phyloP scores from a whole-genome alignment of 371 early-diverging fungal genomes.

The Lichtheimia hyalospora region DNA sequence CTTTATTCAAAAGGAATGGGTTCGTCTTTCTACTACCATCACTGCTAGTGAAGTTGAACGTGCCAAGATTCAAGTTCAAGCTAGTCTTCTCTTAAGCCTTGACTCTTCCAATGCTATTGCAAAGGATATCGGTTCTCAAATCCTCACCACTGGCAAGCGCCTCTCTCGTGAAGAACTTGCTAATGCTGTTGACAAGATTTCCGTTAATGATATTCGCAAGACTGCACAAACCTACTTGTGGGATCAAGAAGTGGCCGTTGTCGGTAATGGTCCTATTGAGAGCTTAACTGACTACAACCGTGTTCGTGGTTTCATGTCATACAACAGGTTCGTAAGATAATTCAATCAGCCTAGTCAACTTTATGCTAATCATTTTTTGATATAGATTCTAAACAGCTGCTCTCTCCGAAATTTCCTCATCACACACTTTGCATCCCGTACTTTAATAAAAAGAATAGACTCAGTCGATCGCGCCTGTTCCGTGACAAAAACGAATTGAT shows the following conservation, averaged over 20 bases:
- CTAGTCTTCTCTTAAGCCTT: slow-evolving; percentile 72
- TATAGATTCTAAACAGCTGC: background rate
- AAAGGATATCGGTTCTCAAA: slow-evolving; percentile 93
- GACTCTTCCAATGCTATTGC: slow-evolving; percentile 88
- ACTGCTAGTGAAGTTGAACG: slow-evolving; percentile 90
- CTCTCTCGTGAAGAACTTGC: slow-evolving; percentile 82
- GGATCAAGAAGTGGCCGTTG: slow-evolving; percentile 69
- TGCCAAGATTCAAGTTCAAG: slow-evolving; percentile 95
- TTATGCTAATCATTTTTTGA: background rate
- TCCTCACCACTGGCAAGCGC: slow-evolving; percentile 87
- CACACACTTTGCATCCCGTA: too few relatives aligned
- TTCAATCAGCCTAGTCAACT: background rate
- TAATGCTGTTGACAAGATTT: slow-evolving; percentile 77
- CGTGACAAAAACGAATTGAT: too few relatives aligned
- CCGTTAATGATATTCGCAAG: slow-evolving; percentile 78
- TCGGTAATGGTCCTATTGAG: slow-evolving; percentile 54
- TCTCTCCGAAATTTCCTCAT: background rate
- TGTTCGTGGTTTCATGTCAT: slow-evolving; percentile 76
- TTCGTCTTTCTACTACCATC: slow-evolving; percentile 78
- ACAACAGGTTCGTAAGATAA: slow-evolving; percentile 32
- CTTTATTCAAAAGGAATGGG: slow-evolving; percentile 89
- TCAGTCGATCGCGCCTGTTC: too few relatives aligned
- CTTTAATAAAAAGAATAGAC: too few relatives aligned
- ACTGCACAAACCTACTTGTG: slow-evolving; percentile 81
- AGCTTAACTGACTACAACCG: slow-evolving; percentile 85